Evolutionary conservation across 345 rosid genomes (phyloP).

Genomic region (Mercurialis annua): DNA sequence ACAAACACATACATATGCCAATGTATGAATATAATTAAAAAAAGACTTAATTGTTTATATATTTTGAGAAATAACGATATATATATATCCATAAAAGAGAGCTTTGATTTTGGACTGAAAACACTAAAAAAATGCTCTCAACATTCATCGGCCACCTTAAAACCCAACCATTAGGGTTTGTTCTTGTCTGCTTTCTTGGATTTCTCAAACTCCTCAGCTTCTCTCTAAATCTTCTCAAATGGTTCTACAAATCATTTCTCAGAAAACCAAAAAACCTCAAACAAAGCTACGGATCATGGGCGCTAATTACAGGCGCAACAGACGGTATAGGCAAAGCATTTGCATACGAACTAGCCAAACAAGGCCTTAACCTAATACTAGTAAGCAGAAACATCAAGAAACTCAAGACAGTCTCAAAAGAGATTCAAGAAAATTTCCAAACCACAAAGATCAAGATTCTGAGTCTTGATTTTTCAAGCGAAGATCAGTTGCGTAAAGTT

Average conservation of each 20-base stretch:
- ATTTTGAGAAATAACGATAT: no score
- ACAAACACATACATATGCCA: no score
- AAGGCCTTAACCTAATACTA: conserved; percentile 63
- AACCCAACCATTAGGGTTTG: conserved; percentile 6
- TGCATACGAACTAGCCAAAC: conserved; percentile 52
- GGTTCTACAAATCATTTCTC: conserved; percentile 42
- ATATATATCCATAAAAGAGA: not conserved
- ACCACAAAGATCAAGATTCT: conserved; percentile 39
- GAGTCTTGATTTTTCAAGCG: conserved; percentile 49
- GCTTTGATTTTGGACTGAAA: not conserved
- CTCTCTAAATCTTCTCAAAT: conserved; percentile 33
- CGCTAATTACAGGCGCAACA: conserved; percentile 79
- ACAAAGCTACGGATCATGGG: conserved; percentile 75
- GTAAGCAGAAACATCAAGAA: conserved; percentile 57
- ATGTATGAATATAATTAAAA: no score
- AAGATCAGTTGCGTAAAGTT: conserved; percentile 9
- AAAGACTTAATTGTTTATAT: no score
- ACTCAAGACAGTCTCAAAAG: conserved; percentile 39
- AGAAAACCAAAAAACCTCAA: conserved; percentile 44
- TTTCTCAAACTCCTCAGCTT: not conserved
- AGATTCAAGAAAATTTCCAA: conserved; percentile 41
- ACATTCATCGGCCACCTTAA: not conserved
- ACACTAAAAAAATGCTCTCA: conserved; percentile 3
- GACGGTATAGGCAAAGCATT: conserved; percentile 86
- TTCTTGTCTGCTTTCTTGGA: conserved; percentile 14